These are phyloP conservation scores for Trapa incisa DNA, from an alignment of 345 rosid species.

Conservation along the genomic window DNA sequence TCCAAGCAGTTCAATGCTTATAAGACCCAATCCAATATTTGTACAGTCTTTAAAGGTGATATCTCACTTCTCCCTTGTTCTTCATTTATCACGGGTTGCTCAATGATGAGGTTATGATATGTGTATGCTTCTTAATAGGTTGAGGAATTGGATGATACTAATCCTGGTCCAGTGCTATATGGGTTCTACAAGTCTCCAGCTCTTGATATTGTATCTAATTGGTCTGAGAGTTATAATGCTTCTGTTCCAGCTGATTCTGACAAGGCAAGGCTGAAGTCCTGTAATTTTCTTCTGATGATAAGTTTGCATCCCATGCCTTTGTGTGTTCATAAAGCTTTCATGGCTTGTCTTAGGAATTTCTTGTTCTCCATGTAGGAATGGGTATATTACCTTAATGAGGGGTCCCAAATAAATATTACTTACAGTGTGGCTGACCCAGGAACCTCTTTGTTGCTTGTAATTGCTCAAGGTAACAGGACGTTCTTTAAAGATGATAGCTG, in stretches of 20 bases:
- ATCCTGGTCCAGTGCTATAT: slow-evolving; percentile 37
- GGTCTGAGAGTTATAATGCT: slow-evolving; percentile 39
- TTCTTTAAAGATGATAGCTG: too few species aligned
- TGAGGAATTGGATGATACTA: slow-evolving; percentile 41
- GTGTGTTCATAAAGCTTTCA: not conserved
- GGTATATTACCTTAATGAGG: slow-evolving; percentile 59
- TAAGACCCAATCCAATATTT: slow-evolving; percentile 60
- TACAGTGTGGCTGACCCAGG: slow-evolving; percentile 41
- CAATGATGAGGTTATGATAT: not conserved
- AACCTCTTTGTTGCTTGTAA: slow-evolving; percentile 55
- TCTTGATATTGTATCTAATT: slow-evolving; percentile 46
- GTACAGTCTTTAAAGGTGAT: slow-evolving; percentile 68
- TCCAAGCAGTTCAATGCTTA: slow-evolving; percentile 54
- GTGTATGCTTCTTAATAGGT: slow-evolving; percentile 30
- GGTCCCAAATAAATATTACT: slow-evolving; percentile 63
- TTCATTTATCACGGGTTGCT: not conserved
- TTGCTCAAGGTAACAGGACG: slow-evolving; percentile 65
- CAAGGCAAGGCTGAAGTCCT: slow-evolving; percentile 37
- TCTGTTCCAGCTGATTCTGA: slow-evolving; percentile 59
- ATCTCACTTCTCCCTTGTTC: not conserved
- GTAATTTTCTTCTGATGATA: not conserved
- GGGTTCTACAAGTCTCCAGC: slow-evolving; percentile 59
- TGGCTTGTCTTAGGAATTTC: not conserved
- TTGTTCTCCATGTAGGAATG: slow-evolving; percentile 42
- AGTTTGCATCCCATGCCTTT: slow-evolving; percentile 3